Percentiles rank a stretch among this genome's conserved stretches.
These are phyloP conservation scores for Mallotus japonicus DNA, from an alignment of 441 rosid species.

Conservation along the genomic window DNA sequence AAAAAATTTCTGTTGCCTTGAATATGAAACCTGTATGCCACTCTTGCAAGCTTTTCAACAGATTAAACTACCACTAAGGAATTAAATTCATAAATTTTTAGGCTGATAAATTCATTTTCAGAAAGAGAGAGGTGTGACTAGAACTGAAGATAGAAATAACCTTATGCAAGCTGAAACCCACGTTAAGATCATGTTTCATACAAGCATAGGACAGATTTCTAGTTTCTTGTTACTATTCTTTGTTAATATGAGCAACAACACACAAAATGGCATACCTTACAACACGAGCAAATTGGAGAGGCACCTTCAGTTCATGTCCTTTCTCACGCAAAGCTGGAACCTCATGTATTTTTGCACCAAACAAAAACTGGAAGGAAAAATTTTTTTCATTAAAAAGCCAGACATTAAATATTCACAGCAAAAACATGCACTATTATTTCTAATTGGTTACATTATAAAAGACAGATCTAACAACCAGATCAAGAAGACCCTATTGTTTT, in stretches of 20 bases:
- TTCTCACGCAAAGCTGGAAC: conserved; percentile 41
- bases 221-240: background rate
- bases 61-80: background rate
- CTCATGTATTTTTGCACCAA: conserved; percentile 45
- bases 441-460: background rate
- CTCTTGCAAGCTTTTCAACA: background rate
- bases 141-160: background rate
- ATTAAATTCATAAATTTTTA: background rate
- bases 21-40: background rate
- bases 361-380: conserved; percentile 40
- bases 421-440: background rate
- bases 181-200: background rate
- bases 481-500: conserved; percentile 3
- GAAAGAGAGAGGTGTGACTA: background rate
- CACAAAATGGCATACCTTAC: conserved; percentile 33
- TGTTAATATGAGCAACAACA: background rate
- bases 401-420: background rate
- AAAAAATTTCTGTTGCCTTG: background rate
- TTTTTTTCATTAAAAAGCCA: conserved; percentile 17
- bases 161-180: background rate
- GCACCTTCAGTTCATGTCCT: conserved; percentile 33
- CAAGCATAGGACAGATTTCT: background rate
- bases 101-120: background rate
- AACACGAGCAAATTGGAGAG: conserved; percentile 54
- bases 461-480: background rate